Evolutionary conservation across 768 basidiomycete species (phyloP).

Genomic region (Suillus plorans): DNA sequence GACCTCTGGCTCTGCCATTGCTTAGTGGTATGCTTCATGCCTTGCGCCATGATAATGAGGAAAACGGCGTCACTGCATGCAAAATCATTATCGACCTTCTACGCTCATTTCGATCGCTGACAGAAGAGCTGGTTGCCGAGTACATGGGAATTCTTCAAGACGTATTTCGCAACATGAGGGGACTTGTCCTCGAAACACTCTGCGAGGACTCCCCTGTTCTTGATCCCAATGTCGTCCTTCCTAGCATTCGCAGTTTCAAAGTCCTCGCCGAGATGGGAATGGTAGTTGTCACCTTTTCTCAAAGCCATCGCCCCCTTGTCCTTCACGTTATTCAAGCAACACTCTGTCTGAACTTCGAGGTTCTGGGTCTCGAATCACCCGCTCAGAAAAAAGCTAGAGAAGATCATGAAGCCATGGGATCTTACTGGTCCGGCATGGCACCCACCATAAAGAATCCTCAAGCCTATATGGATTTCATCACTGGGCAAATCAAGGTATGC

Average conservation of each 20-base stretch:
- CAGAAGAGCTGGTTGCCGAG: constrained; percentile 72
- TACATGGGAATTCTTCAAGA: constrained; percentile 82
- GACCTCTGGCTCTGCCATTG: constrained; percentile 63
- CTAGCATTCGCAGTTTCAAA: constrained; percentile 86
- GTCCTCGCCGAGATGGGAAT: constrained; percentile 92
- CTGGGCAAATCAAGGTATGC: constrained; percentile 85
- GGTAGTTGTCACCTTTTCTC: constrained; percentile 87
- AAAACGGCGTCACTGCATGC: constrained; percentile 87
- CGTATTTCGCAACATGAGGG: constrained; percentile 70
- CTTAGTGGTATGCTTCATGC: constrained; percentile 82
- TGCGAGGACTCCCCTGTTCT: constrained; percentile 58
- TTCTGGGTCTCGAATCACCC: constrained; percentile 75
- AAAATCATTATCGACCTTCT: constrained; percentile 90
- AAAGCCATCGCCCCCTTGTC: constrained; percentile 70
- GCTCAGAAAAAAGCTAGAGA: constrained; percentile 77
- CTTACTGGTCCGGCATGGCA: constrained; percentile 81
- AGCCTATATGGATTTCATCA: constrained; percentile 81
- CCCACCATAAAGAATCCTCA: constrained; percentile 68
- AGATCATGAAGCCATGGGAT: constrained; percentile 79
- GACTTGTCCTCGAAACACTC: constrained; percentile 72
- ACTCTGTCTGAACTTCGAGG: constrained; percentile 76
- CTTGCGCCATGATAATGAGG: constrained; percentile 91
- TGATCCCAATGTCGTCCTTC: constrained; percentile 60
- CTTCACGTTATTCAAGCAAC: constrained; percentile 66
- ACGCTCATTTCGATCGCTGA: constrained; percentile 69